Evolutionary conservation across 495 filamentous ascomycete genomes (phyloP).

Genomic region (Podospora bellae-mahoneyi): DNA sequence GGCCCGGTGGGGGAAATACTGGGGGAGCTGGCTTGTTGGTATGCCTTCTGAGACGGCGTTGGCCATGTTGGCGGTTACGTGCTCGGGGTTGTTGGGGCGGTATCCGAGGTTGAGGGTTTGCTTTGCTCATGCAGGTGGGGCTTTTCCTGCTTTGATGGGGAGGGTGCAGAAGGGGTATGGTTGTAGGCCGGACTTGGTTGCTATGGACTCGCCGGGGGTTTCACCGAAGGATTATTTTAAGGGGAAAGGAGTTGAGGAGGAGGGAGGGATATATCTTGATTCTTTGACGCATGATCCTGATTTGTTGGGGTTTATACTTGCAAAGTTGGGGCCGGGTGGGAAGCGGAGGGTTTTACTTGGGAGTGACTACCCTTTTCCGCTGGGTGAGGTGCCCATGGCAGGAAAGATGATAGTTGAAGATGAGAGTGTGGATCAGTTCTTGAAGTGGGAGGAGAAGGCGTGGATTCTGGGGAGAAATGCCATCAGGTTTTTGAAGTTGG

Average conservation of each 20-base stretch:
- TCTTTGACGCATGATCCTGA: conserved; percentile 30
- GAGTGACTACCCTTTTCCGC: conserved; percentile 32
- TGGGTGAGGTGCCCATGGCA: conserved; percentile 30
- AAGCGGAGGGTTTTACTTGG: conserved; percentile 24
- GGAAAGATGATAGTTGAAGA: conserved; percentile 27
- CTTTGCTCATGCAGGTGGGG: conserved; percentile 32
- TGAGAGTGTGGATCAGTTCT: conserved; percentile 23
- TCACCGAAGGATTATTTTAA: conserved; percentile 24
- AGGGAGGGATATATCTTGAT: conserved; percentile 30
- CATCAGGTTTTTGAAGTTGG: conserved; percentile 26
- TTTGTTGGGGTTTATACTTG: conserved; percentile 26
- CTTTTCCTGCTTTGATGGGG: conserved; percentile 31
- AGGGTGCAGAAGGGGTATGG: conserved; percentile 31
- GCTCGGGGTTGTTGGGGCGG: conserved; percentile 24
- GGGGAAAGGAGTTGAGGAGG: conserved; percentile 6
- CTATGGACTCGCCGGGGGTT: conserved; percentile 21
- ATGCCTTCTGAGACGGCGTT: conserved; percentile 34
- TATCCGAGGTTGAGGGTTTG: conserved; percentile 28
- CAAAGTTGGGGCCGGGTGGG: conserved; percentile 27
- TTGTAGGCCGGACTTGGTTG: conserved; percentile 32
- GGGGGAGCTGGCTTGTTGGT: conserved; percentile 29
- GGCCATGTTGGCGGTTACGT: conserved; percentile 27
- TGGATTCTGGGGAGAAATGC: conserved; percentile 26
- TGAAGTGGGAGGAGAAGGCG: conserved; percentile 27
- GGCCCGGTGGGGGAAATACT: conserved; percentile 26